Evolutionary conservation across 2,329 filamentous ascomycete genomes (phyloP).

Genomic region (Nemania sp.): DNA sequence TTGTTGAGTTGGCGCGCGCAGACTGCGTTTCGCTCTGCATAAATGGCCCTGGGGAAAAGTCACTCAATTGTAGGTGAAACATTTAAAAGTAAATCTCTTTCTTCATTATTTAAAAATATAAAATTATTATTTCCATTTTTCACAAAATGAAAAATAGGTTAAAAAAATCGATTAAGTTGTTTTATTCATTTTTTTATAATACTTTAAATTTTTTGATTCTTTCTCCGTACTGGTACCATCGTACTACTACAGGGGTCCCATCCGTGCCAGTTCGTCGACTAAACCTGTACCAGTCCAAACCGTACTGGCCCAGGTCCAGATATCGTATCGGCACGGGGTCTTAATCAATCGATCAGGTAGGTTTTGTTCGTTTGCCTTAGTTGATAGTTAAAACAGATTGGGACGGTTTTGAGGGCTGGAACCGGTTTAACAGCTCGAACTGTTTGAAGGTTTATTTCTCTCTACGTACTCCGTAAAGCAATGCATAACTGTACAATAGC

Average conservation of each 20-base stretch:
- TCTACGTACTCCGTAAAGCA: too few relatives aligned
- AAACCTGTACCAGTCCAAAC: constrained; percentile 2
- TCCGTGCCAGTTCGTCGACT: constrained; percentile 3
- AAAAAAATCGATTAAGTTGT: too few relatives aligned
- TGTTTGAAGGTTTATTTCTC: too few relatives aligned
- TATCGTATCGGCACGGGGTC: constrained; percentile 4
- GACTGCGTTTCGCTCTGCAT: constrained; percentile 9
- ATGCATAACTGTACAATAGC: too few relatives aligned
- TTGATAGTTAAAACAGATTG: neutral
- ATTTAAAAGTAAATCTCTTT: too few relatives aligned
- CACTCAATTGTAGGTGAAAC: too few relatives aligned
- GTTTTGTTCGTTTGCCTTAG: constrained; percentile 1
- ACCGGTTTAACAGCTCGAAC: neutral
- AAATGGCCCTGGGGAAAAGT: constrained; percentile 5
- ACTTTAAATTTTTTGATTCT: too few relatives aligned
- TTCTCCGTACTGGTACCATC: constrained; percentile 7
- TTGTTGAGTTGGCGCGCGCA: constrained; percentile 5
- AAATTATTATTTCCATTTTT: too few relatives aligned
- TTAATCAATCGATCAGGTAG: constrained; percentile 5
- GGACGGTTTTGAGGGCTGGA: constrained; percentile 2
- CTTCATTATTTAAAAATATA: too few relatives aligned
- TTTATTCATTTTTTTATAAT: too few relatives aligned
- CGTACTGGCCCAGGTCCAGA: constrained; percentile 3
- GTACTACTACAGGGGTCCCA: constrained; percentile 1
- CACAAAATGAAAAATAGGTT: too few relatives aligned